Evolutionary conservation across 176 grass and related monocot genomes (phyloP).

Genomic region (Cenchrus americanus): DNA sequence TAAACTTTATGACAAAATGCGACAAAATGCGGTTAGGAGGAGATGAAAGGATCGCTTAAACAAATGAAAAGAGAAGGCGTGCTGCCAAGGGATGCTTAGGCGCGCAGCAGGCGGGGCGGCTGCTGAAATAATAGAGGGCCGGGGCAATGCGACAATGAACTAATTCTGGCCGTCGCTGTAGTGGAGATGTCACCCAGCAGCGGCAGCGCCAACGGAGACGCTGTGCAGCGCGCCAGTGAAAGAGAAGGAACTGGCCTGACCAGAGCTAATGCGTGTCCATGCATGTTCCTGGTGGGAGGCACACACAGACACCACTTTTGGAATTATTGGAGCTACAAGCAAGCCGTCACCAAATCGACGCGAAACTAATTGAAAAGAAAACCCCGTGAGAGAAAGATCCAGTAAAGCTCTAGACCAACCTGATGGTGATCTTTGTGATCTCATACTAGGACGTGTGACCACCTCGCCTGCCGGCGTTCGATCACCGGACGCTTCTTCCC

Average conservation of each 20-base stretch:
- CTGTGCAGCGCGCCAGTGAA: neutral
- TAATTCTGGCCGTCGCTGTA: conserved; percentile 14
- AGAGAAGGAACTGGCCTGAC: neutral
- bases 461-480: neutral
- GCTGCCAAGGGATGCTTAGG: conserved; percentile 24
- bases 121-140: conserved; percentile 36
- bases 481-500: neutral
- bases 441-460: neutral
- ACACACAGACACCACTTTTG: conserved; percentile 2
- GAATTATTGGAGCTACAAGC: conserved; percentile 38
- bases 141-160: conserved; percentile 30
- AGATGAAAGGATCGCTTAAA: conserved; percentile 37
- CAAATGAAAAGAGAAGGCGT: conserved; percentile 36
- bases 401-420: neutral
- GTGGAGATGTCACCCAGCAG: conserved; percentile 36
- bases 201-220: neutral
- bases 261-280: neutral
- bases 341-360: neutral
- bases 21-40: conserved; percentile 32
- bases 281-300: neutral
- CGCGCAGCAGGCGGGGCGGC: neutral
- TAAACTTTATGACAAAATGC: neutral
- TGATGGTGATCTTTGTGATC: neutral
- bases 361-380: neutral
- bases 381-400: neutral